phyloP scores from a whole-genome alignment of 2,329 filamentous ascomycete species.

The Peltaster fructicola region DNA sequence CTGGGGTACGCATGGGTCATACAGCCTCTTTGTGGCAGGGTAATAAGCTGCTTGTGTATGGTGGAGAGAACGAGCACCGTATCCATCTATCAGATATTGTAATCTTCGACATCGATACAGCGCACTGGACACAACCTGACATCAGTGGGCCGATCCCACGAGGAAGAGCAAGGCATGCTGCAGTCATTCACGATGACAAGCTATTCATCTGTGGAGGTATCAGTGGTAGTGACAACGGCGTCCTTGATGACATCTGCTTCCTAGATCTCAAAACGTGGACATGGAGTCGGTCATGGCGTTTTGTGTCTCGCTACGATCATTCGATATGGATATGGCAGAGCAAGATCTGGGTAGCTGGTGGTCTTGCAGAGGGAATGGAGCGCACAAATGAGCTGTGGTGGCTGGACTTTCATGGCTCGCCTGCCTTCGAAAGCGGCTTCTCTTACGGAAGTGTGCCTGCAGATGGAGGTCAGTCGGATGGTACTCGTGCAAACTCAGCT shows the following conservation, averaged over 20 bases:
- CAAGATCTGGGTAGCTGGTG: conserved; percentile 90
- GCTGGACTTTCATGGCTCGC: conserved; percentile 82
- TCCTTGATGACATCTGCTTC: conserved; percentile 91
- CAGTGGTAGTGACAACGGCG: conserved; percentile 77
- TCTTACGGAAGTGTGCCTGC: conserved; percentile 14
- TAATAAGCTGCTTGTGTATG: conserved; percentile 90
- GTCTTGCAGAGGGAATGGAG: conserved; percentile 90
- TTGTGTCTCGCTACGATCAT: conserved; percentile 88
- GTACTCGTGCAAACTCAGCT: conserved; percentile 47
- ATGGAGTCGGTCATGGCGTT: conserved; percentile 92
- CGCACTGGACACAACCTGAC: conserved; percentile 86
- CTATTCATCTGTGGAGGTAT: conserved; percentile 93
- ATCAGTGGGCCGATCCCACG: conserved; percentile 72
- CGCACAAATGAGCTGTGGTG: conserved; percentile 93
- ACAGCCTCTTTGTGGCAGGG: conserved; percentile 88
- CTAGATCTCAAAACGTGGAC: conserved; percentile 94
- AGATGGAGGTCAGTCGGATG: conserved; percentile 8
- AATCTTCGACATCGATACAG: conserved; percentile 84
- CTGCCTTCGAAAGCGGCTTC: conserved; percentile 44
- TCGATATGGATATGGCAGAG: conserved; percentile 87
- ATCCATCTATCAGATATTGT: conserved; percentile 92
- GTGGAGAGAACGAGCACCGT: conserved; percentile 92
- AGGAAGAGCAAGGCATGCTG: conserved; percentile 80
- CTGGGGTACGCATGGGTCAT: conserved; percentile 95
- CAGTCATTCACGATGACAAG: conserved; percentile 89